Base-by-base conservation (phyloP, 192 early-diverging fungal species). In the Backusella liffmaniae region DNA sequence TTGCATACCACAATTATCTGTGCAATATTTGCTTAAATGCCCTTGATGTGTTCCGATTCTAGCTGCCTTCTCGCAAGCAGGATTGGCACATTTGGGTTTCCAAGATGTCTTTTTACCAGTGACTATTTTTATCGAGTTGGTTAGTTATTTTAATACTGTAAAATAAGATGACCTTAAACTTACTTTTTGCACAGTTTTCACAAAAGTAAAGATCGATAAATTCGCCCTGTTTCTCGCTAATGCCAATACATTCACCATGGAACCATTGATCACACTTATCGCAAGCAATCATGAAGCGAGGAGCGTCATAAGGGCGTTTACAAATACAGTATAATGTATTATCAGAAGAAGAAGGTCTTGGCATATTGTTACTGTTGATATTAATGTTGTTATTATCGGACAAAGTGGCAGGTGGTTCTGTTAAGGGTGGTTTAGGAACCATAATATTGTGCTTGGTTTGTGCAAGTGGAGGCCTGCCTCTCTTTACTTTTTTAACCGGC, bases 231-330 rank as follows among this genome's bases (percentile, higher is more conserved):
- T 83, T 84, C 44, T 85, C 82, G 26, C 84, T 82, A 67, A 94
- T 82, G 1, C 88, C 88, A 4, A 94, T 88, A 66, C 93, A 94
- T 13, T 83, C 82, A 42, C 91, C 90, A 84, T 94, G 93, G 73
- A 84, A 94, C 93, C 93, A 94, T 67, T 86, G 88, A 72, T 89
- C 86, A 73, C 93, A 94, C 16, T 72, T 74, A 70, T 94, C 93
- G 77, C 93, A 94, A 0, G 83, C 86, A 82, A 94, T 92, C 93
- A 94, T 94, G 66, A 87, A 87, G 21, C 83, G 82, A 32, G 76
- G 81, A 4, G 74, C 82, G 56, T 89, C 90, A 75, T 86, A 87
- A 4, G 80, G 83, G 29, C 80, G 72, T 26, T 83, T 82, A 70
- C 92, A 94, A 41, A 92, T 72, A 67, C 92, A 94, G 51, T 89